Conservation (phyloP, 1,139 yeast species). For the Williopsis jadinii region DNA sequence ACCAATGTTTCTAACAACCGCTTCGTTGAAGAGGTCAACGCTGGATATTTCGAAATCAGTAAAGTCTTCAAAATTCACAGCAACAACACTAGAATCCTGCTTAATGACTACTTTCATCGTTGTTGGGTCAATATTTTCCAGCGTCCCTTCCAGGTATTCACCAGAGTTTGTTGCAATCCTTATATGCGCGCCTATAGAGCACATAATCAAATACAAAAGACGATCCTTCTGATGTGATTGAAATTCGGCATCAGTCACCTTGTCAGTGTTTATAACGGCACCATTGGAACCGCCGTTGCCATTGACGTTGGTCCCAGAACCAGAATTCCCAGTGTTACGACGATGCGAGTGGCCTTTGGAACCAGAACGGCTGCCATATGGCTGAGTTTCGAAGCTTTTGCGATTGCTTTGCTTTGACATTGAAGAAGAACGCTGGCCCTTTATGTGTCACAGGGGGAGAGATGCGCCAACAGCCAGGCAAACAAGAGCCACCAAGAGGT, state of each 20-base stretch:
- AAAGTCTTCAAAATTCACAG: slow-evolving; percentile 51
- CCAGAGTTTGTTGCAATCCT: slow-evolving; percentile 60
- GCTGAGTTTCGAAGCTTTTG: no score
- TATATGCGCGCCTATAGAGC: slow-evolving; percentile 50
- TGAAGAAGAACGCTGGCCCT: no score
- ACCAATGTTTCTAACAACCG: slow-evolving; percentile 9
- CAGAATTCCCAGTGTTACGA: slow-evolving; percentile 1
- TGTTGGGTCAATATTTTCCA: slow-evolving; percentile 38
- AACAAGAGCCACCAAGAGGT: no score
- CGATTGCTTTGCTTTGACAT: no score
- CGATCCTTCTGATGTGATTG: slow-evolving; percentile 37
- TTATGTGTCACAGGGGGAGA: no score
- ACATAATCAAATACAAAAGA: slow-evolving; percentile 40
- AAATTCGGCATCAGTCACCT: slow-evolving; percentile 8
- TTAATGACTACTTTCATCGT: slow-evolving; percentile 26
- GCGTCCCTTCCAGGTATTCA: slow-evolving; percentile 50
- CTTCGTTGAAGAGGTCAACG: slow-evolving; percentile 31
- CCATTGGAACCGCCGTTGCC: slow-evolving; percentile 1
- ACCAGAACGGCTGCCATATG: slow-evolving; percentile 10
- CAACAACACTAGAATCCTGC: slow-evolving; percentile 27
- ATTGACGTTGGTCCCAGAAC: not conserved
- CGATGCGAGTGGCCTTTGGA: slow-evolving; percentile 7
- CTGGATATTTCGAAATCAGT: slow-evolving; percentile 47
- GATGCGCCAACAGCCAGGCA: no score
- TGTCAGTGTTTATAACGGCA: not conserved